These are phyloP conservation scores for Monosporascus sp. DNA, from an alignment of 2,329 filamentous ascomycete species.

Conservation along the genomic window DNA sequence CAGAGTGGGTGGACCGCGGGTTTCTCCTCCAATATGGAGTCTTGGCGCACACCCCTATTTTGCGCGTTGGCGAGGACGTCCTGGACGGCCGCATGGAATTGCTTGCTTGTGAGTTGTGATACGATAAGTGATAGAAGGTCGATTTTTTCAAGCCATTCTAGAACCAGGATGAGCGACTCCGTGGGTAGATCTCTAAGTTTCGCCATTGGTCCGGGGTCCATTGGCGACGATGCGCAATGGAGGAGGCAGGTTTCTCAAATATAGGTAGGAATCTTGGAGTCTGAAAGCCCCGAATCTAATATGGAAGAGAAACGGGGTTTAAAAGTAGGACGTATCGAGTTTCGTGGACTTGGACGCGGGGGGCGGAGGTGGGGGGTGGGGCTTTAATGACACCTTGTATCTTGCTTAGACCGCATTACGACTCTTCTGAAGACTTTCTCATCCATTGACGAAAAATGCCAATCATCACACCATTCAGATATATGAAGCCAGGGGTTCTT, in stretches of 20 bases:
- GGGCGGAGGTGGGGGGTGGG: too few species aligned
- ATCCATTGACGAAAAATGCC: too few species aligned
- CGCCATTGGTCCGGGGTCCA: slow-evolving; percentile 3
- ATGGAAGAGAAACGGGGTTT: too few species aligned
- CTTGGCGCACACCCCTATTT: not conserved
- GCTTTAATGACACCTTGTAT: too few species aligned
- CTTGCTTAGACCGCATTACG: too few species aligned
- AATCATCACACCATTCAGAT: too few species aligned
- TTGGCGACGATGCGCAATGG: not conserved
- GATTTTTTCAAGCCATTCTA: slow-evolving; percentile 6
- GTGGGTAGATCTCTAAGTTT: slow-evolving; percentile 9
- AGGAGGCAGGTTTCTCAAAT: not conserved
- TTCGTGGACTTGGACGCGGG: too few species aligned
- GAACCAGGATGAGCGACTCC: slow-evolving; percentile 12
- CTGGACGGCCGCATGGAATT: slow-evolving; percentile 3
- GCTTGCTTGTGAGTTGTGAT: slow-evolving; percentile 9
- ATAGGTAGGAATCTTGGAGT: not conserved
- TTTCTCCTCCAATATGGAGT: not conserved
- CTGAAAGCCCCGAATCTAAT: too few species aligned
- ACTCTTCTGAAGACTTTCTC: too few species aligned
- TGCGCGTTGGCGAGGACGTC: slow-evolving; percentile 8
- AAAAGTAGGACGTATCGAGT: too few species aligned
- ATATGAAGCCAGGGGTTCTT: too few species aligned
- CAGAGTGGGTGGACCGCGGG: slow-evolving; percentile 10
- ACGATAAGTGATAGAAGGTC: slow-evolving; percentile 12